Conservation (phyloP, 805 yeast genomes). For the Candida sithepensis region DNA sequence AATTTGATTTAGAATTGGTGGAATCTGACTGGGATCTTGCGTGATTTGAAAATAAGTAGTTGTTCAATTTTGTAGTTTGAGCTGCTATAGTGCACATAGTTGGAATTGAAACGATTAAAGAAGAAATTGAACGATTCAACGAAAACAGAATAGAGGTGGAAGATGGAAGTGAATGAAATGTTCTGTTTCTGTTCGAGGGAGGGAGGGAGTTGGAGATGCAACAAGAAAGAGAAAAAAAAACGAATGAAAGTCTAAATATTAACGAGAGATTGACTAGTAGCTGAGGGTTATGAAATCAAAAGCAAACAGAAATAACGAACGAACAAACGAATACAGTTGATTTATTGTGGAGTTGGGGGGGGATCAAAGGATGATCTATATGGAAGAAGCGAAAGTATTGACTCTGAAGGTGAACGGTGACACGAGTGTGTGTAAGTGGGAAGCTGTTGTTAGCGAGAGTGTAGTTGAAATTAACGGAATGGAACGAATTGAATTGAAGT, state of each 20-base stretch:
- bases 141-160: background rate
- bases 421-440: background rate
- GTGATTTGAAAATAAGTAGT: constrained; percentile 16
- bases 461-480: background rate
- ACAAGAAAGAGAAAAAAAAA: background rate
- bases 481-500: background rate
- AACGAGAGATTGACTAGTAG: no score
- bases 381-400: background rate
- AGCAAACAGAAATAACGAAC: background rate
- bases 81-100: constrained; percentile 19
- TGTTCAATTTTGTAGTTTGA: constrained; percentile 11
- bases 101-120: background rate
- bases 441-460: background rate
- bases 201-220: background rate
- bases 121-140: no score
- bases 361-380: background rate
- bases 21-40: constrained; percentile 32
- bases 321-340: background rate
- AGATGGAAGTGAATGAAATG: background rate
- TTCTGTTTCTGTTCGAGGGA: background rate
- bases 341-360: no score
- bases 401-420: no score
- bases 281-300: no score
- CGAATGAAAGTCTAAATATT: no score
- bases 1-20: constrained; percentile 23